Conservation (phyloP, 306 rosid species). For the Cyamopsis tetragonoloba region DNA sequence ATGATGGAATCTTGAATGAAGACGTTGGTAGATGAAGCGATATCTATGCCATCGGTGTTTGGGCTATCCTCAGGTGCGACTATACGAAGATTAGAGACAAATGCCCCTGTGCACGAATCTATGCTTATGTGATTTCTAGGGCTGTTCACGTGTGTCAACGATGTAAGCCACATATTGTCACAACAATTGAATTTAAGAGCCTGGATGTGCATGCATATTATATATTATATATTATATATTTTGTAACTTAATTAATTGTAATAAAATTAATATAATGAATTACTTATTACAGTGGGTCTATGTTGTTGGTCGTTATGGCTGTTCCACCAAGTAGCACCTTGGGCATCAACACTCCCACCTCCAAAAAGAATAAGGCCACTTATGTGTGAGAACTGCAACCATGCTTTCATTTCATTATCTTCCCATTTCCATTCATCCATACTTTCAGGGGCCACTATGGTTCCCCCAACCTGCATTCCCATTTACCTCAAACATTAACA, state of each 20-base stretch:
- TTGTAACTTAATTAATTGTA: no score
- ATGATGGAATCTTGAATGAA: slow-evolving; percentile 9
- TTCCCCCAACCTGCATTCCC: slow-evolving; percentile 32
- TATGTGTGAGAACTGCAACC: slow-evolving; percentile 23
- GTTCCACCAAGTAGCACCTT: slow-evolving; percentile 56
- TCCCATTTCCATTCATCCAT: slow-evolving; percentile 24
- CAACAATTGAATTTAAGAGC: slow-evolving; percentile 15
- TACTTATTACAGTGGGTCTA: slow-evolving; percentile 22
- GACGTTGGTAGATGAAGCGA: slow-evolving; percentile 25
- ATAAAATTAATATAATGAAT: no score
- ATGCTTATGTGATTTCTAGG: slow-evolving; percentile 39
- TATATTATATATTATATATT: no score
- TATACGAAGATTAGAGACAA: slow-evolving; percentile 17
- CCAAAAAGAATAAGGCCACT: slow-evolving; percentile 37
- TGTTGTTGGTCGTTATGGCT: no score
- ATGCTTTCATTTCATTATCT: neutral
- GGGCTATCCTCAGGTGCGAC: slow-evolving; percentile 48
- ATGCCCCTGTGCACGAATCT: neutral
- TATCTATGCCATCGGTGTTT: slow-evolving; percentile 55
- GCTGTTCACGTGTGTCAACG: slow-evolving; percentile 23
- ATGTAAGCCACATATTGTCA: slow-evolving; percentile 11
- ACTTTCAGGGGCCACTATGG: slow-evolving; percentile 26
- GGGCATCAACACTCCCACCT: slow-evolving; percentile 43
- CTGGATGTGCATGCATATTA: no score
- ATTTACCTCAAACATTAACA: no score